Base-by-base conservation (phyloP, 1,284 basidiomycete genomes). In the Ceratobasidium theobromae region DNA sequence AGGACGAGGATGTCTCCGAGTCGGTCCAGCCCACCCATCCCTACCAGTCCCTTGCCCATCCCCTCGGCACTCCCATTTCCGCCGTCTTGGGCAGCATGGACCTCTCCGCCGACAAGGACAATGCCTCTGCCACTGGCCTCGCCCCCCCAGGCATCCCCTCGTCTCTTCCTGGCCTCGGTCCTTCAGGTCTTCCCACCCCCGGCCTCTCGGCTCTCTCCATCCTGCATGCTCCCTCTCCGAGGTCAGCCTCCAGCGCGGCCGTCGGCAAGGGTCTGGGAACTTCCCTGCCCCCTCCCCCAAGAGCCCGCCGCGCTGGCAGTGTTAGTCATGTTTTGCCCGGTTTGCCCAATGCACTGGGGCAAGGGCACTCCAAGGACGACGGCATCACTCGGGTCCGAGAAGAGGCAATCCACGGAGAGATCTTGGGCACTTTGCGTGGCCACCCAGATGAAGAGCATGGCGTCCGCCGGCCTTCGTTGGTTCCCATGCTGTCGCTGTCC, bases 71-170 rank as follows among this genome's bases (percentile, higher is more conserved):
- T n/a, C 60, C 60, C 18, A 64, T 64, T 12, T 64, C 60, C 23
- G 60, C 60, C 18, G 60, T 48, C 5, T 25, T 64, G n/a, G 60
- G 60, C 33, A 64, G 60, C 28, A 64, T 64, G 60, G 60, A 64
- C 21, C 49, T 64, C 43, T 14, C 48, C 41, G 28, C 35, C 35
- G 49, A n/a, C 43, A 46, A 62, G 23, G n/a, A n/a, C n/a, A n/a
- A n/a, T 8, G 35, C 35, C 35, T 38, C 35, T 8, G 16, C 35
- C 35, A 38, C 16, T n/a, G n/a, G n/a, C n/a, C n/a, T n/a, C n/a
- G n/a, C n/a, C n/a, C n/a, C n/a, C 8, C 16, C 35, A 16, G 16
- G 9, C 9, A 38, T 14, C 28, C 11, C 11, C 12, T 30, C 25
- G 9, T 48, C 46, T n/a, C 38, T 52, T 9, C 60, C 60, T 18